Conservation (phyloP, 768 basidiomycete genomes). For the Tylopilus intermedius region DNA sequence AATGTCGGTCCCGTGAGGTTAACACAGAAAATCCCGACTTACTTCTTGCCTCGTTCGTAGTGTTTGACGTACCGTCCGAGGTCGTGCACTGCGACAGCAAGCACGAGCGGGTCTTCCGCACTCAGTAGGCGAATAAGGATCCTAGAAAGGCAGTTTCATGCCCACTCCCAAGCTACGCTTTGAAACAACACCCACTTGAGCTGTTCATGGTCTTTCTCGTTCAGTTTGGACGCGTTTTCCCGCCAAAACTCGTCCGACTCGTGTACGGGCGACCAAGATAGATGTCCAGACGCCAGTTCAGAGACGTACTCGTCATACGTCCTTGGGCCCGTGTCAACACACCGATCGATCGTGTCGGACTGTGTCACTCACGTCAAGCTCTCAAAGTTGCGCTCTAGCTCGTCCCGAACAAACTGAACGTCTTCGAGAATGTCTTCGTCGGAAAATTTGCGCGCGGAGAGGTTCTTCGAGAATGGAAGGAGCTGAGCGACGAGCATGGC, state of each 20-base stretch:
- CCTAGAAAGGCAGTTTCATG: constrained; percentile 37
- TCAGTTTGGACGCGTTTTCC: constrained; percentile 83
- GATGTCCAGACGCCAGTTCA: constrained; percentile 82
- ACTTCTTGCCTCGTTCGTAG: constrained; percentile 91
- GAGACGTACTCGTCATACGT: constrained; percentile 96
- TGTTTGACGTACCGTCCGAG: constrained; percentile 92
- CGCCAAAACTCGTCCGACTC: constrained; percentile 98
- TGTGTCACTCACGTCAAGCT: constrained; percentile 71
- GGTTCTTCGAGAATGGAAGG: constrained; percentile 81
- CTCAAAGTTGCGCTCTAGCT: constrained; percentile 79
- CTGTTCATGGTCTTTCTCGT: constrained; percentile 78
- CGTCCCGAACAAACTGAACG: constrained; percentile 79
- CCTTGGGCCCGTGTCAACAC: constrained; percentile 36
- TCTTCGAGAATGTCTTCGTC: constrained; percentile 96
- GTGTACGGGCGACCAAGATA: constrained; percentile 95
- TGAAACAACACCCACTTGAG: constrained; percentile 55
- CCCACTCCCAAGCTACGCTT: not conserved
- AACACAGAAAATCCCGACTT: constrained; percentile 20
- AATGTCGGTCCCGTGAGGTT: not conserved
- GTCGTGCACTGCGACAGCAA: constrained; percentile 92
- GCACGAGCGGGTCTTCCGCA: constrained; percentile 64
- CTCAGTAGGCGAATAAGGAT: constrained; percentile 67
- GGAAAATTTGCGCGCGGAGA: constrained; percentile 81
- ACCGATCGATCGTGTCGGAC: not conserved
- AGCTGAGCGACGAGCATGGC: constrained; percentile 88